phyloP scores from a whole-genome alignment of 73 alveolate genomes.

The Paramecium octaurelia region DNA sequence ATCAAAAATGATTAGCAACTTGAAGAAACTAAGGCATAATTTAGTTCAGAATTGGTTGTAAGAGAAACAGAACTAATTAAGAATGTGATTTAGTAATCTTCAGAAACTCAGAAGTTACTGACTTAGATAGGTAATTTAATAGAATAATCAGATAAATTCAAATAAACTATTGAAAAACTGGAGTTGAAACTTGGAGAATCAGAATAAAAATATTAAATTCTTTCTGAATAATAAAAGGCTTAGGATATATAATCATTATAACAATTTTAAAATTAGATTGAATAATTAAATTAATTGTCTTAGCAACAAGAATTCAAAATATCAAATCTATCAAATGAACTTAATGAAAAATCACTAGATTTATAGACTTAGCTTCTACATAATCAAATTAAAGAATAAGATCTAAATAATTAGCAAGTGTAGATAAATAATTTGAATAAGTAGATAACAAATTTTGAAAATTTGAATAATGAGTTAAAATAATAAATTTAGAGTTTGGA shows the following conservation, averaged over 20 bases:
- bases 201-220: neutral
- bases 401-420: neutral
- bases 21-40: neutral
- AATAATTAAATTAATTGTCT: neutral
- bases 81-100: neutral
- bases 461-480: neutral
- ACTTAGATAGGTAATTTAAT: neutral
- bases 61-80: neutral
- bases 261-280: neutral
- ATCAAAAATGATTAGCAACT: neutral
- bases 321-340: neutral
- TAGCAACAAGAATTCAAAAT: neutral
- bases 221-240: neutral
- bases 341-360: neutral
- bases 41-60: neutral
- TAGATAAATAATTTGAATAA: neutral
- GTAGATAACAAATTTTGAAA: neutral
- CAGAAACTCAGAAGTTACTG: neutral
- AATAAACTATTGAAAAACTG: neutral
- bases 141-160: neutral
- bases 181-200: neutral
- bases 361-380: neutral
- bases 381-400: neutral
- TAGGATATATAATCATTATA: neutral
- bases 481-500: neutral